Evolutionary conservation across 2,329 filamentous ascomycete species (phyloP).

Genomic region (Pseudophaeomoniella oleicola): DNA sequence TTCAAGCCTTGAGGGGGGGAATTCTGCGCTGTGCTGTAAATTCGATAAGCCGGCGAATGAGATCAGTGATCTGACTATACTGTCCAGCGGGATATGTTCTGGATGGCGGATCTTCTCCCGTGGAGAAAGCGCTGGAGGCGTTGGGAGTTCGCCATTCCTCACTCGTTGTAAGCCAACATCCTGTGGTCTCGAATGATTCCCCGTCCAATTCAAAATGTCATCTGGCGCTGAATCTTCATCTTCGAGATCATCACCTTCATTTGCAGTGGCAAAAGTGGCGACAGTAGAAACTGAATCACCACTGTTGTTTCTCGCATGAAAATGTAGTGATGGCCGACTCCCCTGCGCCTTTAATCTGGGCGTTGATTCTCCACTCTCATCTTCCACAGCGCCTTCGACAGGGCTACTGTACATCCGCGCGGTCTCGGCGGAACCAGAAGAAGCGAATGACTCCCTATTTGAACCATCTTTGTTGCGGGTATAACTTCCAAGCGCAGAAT

Average conservation of each 20-base stretch:
- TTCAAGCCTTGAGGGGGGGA: slow-evolving; percentile 22
- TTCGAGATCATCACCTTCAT: slow-evolving; percentile 29
- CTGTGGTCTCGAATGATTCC: not conserved
- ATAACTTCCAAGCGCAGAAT: slow-evolving; percentile 69
- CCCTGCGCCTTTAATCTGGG: not conserved
- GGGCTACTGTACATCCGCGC: slow-evolving; percentile 20
- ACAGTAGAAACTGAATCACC: slow-evolving; percentile 41
- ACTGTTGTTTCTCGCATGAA: slow-evolving; percentile 32
- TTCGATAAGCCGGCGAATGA: slow-evolving; percentile 7
- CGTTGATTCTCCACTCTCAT: not conserved
- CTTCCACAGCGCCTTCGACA: not conserved
- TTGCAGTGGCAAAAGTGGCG: slow-evolving; percentile 50
- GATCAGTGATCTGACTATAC: slow-evolving; percentile 12
- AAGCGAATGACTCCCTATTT: slow-evolving; percentile 18
- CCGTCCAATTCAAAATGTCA: slow-evolving; percentile 11
- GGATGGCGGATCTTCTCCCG: slow-evolving; percentile 9
- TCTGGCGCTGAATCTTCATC: slow-evolving; percentile 18
- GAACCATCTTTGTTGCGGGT: slow-evolving; percentile 9
- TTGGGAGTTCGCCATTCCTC: slow-evolving; percentile 8
- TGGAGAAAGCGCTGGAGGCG: slow-evolving; percentile 8
- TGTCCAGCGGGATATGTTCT: slow-evolving; percentile 7
- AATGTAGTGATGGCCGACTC: not conserved
- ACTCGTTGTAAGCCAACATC: not conserved
- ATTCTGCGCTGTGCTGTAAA: slow-evolving; percentile 10
- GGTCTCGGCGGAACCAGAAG: slow-evolving; percentile 36